Evolutionary conservation across 805 yeast species (phyloP), one percentile per base, ranked within the genome.

Genomic region (Candida sphagnicola): DNA sequence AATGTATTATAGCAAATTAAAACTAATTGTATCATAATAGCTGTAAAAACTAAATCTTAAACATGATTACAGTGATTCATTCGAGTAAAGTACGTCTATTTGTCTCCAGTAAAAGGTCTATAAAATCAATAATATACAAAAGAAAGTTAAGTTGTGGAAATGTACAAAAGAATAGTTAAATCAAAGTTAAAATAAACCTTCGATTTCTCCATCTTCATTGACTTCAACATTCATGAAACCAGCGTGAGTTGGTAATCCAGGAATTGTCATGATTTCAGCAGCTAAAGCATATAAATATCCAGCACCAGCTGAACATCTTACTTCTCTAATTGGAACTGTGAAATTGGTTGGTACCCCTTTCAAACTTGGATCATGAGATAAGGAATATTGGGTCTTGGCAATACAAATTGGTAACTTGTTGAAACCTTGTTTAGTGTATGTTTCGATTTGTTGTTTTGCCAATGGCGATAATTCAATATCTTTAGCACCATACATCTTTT

Each of bases 171-270:
- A 30, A 30, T 16, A 15, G 17, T 14, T 21, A 6, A 21, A 21
- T 8, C 6, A 5, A 16, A 14, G n/a, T 21, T 53, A 84, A 56
- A 84, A 84, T 65, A 85, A 74, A 35, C 93, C 93, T 52, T 84
- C 90, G 49, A 85, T 85, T 54, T 85, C 86, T 41, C 90, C 91
- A 46, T 83, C 77, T 30, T 80, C 87, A 54, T 78, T 75, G 38
- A 85, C 88, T 62, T 85, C 93, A 36, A 85, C 88, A 51, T 85
- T 83, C 91, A 85, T 85, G 65, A 80, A 85, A 29, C 95, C 93
- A 59, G 86, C 80, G 56, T 83, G 85, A 3, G 95, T 85, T 41
- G 93, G 86, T 58, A 85, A 72, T 43, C 95, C 93, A 19, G 95
- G 95, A 53, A 85, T 85, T 32, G 95, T 85, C 70, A 81, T 86